Evolutionary conservation across 1,284 basidiomycete species (phyloP), one percentile per base, ranked within the genome.

Genomic region (Ganoderma multipileum): DNA sequence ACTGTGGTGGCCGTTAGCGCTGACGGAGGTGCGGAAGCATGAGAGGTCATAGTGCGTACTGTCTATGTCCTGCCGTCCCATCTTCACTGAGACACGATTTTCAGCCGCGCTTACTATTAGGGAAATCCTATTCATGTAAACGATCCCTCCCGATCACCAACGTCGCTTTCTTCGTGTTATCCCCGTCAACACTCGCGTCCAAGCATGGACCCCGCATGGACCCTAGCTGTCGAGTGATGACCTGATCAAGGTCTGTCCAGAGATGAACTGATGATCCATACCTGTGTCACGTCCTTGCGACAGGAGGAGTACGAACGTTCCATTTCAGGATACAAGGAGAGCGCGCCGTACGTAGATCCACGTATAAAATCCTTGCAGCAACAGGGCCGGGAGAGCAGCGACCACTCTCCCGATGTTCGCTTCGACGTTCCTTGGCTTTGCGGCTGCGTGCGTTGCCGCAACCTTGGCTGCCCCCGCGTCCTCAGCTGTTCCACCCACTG

Each of bases 401-500:
- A 61, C 26, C 26, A 20, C 44, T 47, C 14, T 33, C 23, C 14
- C 23, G 1, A 64, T 28, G 23, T 38, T 64, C 52, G 26, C 28
- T 23, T 26, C 12, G 12, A 14, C 23, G 33, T 55, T 28, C 30
- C 16, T 64, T 7, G 9, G 57, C 20, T 23, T 57, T 28, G 63
- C 39, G 36, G 52, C 55, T 16, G 30, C n/a, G 28, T 64, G 30
- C n/a, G 54, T 41, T 16, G 39, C 36, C 2, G 36, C 57, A 23
- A 39, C 30, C n/a, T 12, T 58, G 9, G 57, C 57, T 2, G 57
- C 57, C 5, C 57, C 38, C n/a, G 20, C 54, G 18, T 18, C 54
- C 39, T 28, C 52, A n/a, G 55, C 57, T 3, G 50, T n/a, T 23
- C 41, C 68, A 26, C 73, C 75, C 4, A 71, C 71, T 3, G 71